A percentile compares a stretch with the other conserved stretches of the same genome.
phyloP scores from a whole-genome alignment of 257 asterid species.

The Eucommia ulmoides region DNA sequence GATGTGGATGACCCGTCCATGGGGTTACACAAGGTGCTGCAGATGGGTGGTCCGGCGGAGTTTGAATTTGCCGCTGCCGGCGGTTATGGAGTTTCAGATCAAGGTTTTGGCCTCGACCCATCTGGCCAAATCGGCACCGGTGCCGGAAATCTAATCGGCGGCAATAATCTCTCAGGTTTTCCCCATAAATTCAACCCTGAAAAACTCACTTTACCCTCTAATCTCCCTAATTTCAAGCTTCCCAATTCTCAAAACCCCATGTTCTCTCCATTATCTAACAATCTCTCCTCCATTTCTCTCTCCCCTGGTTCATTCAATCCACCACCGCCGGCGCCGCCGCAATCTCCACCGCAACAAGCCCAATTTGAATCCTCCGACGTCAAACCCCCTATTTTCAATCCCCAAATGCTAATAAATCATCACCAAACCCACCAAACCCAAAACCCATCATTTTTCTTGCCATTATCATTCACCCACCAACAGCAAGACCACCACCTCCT shows the following conservation, averaged over 20 bases:
- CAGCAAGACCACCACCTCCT: conserved; percentile 36
- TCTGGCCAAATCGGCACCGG: conserved; percentile 12
- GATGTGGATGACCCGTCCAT: conserved; percentile 40
- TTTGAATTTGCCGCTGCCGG: conserved; percentile 42
- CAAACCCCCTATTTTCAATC: conserved; percentile 41
- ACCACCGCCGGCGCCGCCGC: conserved; percentile 30
- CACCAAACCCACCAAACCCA: conserved; percentile 50
- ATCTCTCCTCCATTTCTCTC: conserved; percentile 21
- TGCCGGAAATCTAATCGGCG: conserved; percentile 26
- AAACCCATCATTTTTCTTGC: conserved; percentile 49
- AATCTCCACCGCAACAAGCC: conserved; percentile 6
- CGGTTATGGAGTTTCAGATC: conserved; percentile 57
- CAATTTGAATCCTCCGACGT: conserved; percentile 39
- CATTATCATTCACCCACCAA: conserved; percentile 37
- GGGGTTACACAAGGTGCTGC: conserved; percentile 48
- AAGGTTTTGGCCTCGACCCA: conserved; percentile 39
- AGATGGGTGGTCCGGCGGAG: conserved; percentile 39
- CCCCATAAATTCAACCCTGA: conserved; percentile 22
- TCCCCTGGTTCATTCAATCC: conserved; percentile 11
- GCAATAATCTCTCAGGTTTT: conserved; percentile 18
- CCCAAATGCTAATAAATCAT: conserved; percentile 51
- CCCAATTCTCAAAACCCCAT: conserved; percentile 17
- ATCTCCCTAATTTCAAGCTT: conserved; percentile 22
- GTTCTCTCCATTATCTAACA: conserved; percentile 27
- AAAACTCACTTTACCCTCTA: conserved; percentile 26